These are phyloP conservation scores for Phaeoacremonium minimum DNA, from an alignment of 2,329 filamentous ascomycete genomes.

Conservation along the genomic window DNA sequence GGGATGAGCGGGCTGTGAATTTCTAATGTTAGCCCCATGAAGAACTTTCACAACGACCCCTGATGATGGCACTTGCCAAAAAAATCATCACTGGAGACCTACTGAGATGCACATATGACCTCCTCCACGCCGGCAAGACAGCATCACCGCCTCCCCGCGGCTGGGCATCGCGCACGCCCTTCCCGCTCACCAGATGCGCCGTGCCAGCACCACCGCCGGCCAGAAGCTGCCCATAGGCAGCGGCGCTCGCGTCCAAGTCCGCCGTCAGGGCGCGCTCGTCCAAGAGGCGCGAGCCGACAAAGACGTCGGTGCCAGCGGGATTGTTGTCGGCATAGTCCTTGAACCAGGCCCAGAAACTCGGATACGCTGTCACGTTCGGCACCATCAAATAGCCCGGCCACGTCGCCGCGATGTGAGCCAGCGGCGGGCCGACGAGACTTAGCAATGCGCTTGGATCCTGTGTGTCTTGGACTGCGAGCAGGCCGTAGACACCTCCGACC, in stretches of 20 bases:
- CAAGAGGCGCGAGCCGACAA: slow-evolving; percentile 40
- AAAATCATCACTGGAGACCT: too few relatives aligned
- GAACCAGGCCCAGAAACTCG: slow-evolving; percentile 32
- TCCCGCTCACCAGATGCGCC: slow-evolving; percentile 36
- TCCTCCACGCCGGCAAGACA: slow-evolving; percentile 48
- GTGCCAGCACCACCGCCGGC: slow-evolving; percentile 17
- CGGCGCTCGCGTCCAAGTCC: slow-evolving; percentile 25
- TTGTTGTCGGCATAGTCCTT: slow-evolving; percentile 26
- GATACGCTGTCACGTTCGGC: slow-evolving; percentile 15
- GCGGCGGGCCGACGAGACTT: slow-evolving; percentile 25
- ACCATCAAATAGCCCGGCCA: slow-evolving; percentile 24
- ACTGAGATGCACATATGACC: slow-evolving; percentile 1
- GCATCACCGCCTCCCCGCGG: slow-evolving; percentile 40
- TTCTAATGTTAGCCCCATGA: too few relatives aligned
- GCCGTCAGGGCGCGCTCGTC: slow-evolving; percentile 27
- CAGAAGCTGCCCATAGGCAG: slow-evolving; percentile 30
- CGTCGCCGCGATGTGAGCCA: slow-evolving; percentile 29
- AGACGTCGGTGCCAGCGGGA: slow-evolving; percentile 25
- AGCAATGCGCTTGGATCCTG: slow-evolving; percentile 13
- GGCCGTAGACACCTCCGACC: slow-evolving; percentile 28
- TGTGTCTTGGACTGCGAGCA: slow-evolving; percentile 29
- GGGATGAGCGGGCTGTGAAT: slow-evolving; percentile 8
- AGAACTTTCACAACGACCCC: not conserved
- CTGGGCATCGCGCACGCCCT: slow-evolving; percentile 35
- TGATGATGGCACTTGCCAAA: not conserved